Evolutionary conservation across 176 grass and related monocot genomes (phyloP).

Genomic region (Zoysia pacifica): DNA sequence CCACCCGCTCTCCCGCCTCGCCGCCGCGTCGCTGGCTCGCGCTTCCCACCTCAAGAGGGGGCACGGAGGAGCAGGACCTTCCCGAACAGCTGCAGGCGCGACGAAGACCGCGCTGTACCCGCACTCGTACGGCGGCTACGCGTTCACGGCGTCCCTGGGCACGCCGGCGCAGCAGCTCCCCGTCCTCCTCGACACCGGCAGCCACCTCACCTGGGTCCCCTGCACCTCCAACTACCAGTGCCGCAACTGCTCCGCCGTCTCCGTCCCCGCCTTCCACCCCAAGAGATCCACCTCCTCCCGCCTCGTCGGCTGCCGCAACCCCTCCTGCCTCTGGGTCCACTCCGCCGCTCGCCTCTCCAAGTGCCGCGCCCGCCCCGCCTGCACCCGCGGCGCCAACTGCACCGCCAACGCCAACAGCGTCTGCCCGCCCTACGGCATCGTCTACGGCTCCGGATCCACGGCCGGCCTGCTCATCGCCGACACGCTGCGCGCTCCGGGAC

Average conservation of each 20-base stretch:
- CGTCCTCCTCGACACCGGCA: conserved; percentile 79
- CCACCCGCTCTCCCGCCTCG: conserved; percentile 52
- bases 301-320: conserved; percentile 64
- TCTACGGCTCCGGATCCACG: conserved; percentile 87
- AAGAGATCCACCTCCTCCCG: conserved; percentile 65
- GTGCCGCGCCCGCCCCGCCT: background rate
- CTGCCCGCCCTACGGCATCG: conserved; percentile 76
- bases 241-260: conserved; percentile 45
- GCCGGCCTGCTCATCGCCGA: conserved; percentile 76
- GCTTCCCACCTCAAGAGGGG: conserved; percentile 42
- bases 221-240: conserved; percentile 76
- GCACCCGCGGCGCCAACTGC: background rate
- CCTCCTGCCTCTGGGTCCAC: conserved; percentile 75
- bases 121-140: conserved; percentile 91
- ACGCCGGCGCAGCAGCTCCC: conserved; percentile 61
- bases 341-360: conserved; percentile 21
- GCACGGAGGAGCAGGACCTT: background rate
- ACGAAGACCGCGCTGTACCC: conserved; percentile 57
- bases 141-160: conserved; percentile 67
- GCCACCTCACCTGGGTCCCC: conserved; percentile 76
- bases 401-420: background rate
- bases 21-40: conserved; percentile 54
- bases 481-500: conserved; percentile 40
- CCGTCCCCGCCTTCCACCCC: conserved; percentile 54
- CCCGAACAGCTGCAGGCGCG: background rate